Percentiles rank a stretch among this genome's conserved stretches.
Conservation (phyloP, 805 yeast species). For the Blastobotrys parvus region DNA sequence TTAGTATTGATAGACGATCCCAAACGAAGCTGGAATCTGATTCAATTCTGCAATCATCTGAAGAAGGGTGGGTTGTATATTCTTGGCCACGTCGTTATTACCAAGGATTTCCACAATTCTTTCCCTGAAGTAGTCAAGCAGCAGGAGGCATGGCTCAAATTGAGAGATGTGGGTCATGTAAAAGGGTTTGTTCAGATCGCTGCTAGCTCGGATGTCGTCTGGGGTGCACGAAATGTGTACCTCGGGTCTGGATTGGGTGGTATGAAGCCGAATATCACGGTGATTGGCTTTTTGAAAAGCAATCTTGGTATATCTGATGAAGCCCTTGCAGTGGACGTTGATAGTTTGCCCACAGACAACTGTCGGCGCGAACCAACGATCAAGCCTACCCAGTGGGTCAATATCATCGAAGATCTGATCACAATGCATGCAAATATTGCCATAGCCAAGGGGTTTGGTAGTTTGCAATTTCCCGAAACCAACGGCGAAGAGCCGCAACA, state of each 20-base stretch:
- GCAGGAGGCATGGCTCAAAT: slow-evolving; percentile 71
- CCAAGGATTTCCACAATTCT: slow-evolving; percentile 52
- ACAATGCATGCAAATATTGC: slow-evolving; percentile 88
- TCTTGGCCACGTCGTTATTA: slow-evolving; percentile 84
- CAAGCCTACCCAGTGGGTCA: slow-evolving; percentile 78
- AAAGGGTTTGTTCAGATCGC: slow-evolving; percentile 94
- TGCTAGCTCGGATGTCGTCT: slow-evolving; percentile 74
- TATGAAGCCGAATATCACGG: slow-evolving; percentile 94
- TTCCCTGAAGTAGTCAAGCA: slow-evolving; percentile 64
- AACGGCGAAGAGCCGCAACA: slow-evolving; percentile 24
- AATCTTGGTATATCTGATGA: slow-evolving; percentile 16
- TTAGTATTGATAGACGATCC: slow-evolving; percentile 85
- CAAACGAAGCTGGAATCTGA: slow-evolving; percentile 82
- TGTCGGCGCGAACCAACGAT: slow-evolving; percentile 66
- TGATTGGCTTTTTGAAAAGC: slow-evolving; percentile 79
- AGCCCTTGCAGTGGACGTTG: slow-evolving; percentile 26
- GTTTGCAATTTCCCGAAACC: slow-evolving; percentile 48
- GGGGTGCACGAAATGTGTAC: slow-evolving; percentile 93
- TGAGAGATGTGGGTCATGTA: slow-evolving; percentile 67
- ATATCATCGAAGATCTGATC: slow-evolving; percentile 80
- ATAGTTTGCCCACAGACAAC: slow-evolving; percentile 64
- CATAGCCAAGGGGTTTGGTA: slow-evolving; percentile 79
- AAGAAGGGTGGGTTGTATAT: slow-evolving; percentile 94
- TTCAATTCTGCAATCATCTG: slow-evolving; percentile 85
- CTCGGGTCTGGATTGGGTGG: slow-evolving; percentile 95